phyloP scores from a whole-genome alignment of 495 filamentous ascomycete genomes.

The Glonium stellatum region DNA sequence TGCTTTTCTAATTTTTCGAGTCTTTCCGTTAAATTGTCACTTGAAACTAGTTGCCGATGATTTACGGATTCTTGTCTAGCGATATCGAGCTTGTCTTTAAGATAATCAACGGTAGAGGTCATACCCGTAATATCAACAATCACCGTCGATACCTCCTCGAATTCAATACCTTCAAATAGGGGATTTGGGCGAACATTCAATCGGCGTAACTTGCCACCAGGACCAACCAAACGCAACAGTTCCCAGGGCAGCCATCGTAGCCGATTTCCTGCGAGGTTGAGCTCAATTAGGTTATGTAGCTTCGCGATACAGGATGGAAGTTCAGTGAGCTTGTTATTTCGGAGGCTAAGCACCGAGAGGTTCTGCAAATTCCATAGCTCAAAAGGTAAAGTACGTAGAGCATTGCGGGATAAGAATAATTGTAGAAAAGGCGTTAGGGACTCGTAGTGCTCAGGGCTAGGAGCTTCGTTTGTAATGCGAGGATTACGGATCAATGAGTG shows the following conservation, averaged over 20 bases:
- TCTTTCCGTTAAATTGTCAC: too few species aligned
- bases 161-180: conserved; percentile 32
- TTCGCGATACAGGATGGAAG: conserved; percentile 60
- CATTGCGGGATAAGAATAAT: conserved; percentile 59
- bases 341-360: conserved; percentile 63
- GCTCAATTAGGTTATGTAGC: conserved; percentile 53
- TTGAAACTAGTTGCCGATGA: too few species aligned
- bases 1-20: too few species aligned
- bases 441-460: conserved; percentile 42
- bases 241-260: conserved; percentile 65
- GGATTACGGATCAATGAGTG: conserved; percentile 51
- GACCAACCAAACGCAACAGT: conserved; percentile 52
- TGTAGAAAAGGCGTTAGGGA: conserved; percentile 52
- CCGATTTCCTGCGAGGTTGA: conserved; percentile 67
- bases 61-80: too few species aligned
- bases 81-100: too few species aligned
- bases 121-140: neutral
- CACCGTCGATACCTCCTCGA: too few species aligned
- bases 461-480: conserved; percentile 34
- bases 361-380: conserved; percentile 48
- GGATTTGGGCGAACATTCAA: conserved; percentile 47
- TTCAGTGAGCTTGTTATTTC: conserved; percentile 58
- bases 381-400: conserved; percentile 45
- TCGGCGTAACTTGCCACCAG: conserved; percentile 39
- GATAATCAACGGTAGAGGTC: neutral